Evolutionary conservation across 2,329 filamentous ascomycete genomes (phyloP), one percentile per base, ranked within the genome.

Genomic region (Aspergillus hiratsukae): DNA sequence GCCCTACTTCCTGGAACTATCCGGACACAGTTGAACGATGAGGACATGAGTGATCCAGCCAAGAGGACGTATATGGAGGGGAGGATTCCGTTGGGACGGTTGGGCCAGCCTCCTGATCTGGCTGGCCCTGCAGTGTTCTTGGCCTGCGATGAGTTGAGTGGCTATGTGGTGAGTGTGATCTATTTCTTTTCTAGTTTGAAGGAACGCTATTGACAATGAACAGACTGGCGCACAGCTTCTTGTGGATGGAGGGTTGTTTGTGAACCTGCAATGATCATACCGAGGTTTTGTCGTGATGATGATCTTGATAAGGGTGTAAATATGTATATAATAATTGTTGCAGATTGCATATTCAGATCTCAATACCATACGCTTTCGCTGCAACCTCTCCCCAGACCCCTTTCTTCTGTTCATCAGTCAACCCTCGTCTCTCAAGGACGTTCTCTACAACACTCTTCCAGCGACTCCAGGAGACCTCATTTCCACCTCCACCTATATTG

Each of bases 171-270:
- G 55, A 70, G 76, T 74, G 41, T 49, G 29, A 48, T 37, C 43
- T 40, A 49, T 43, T 11, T 55, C 4, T 56, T 21, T 2, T 49
- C 10, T 48, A 27, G 8, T 45, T 21, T n/a, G 54, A 1, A 9
- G 5, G 48, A 9, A 9, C 27, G 46, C 27, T 56, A 40, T 28
- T 52, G 48, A 50, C 54, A 23, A 19, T 28, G 45, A 19, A 52
- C 56, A 81, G 75, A 93, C 86, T 57, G 91, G 91, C 0, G 87
- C 90, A 17, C 90, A 94, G 74, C 69, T 96, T 63, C 72, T 96
- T 60, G 91, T 96, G 14, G 91, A 96, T 74, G 92, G 91, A 10
- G 91, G 92, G 0, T 72, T 93, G 59, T 96, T 94, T 79, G 91
- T 96, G 17, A 96, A 96, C 74, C 77, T 96, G 65, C 90, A 94